phyloP scores from a whole-genome alignment of 345 rosid genomes.

The Fremontodendron californicum region DNA sequence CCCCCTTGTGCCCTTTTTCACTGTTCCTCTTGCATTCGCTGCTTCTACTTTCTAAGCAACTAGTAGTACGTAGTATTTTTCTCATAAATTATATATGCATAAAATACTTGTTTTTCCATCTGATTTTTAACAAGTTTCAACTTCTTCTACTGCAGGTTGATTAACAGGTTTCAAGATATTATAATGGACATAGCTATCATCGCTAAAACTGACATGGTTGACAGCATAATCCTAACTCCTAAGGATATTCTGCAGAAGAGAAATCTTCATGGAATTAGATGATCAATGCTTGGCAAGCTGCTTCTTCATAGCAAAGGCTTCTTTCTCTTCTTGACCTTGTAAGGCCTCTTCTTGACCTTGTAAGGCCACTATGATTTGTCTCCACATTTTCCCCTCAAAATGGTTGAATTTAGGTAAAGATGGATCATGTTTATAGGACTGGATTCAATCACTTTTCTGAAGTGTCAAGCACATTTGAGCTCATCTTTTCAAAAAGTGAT shows the following conservation, averaged over 20 bases:
- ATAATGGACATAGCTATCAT: background rate
- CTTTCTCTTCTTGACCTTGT: conserved; percentile 20
- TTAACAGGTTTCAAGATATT: background rate
- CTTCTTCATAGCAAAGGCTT: background rate
- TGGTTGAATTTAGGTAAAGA: background rate
- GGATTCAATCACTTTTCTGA: background rate
- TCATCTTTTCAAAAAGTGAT: conserved; percentile 16
- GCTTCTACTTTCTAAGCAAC: too few relatives aligned
- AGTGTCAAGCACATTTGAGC: conserved; percentile 6
- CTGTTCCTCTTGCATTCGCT: background rate
- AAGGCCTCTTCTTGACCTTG: conserved; percentile 18
- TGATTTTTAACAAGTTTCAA: background rate
- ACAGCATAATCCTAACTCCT: background rate
- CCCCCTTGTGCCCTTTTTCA: too few relatives aligned
- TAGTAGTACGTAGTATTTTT: background rate
- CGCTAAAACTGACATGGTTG: background rate
- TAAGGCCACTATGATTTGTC: conserved; percentile 12
- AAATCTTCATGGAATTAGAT: background rate
- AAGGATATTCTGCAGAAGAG: background rate
- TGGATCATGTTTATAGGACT: background rate
- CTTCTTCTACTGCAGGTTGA: background rate
- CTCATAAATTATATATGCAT: background rate
- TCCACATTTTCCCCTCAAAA: background rate
- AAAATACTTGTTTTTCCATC: background rate
- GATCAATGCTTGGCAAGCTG: background rate